Percentiles rank a stretch among this genome's conserved stretches.
Conservation (phyloP, 805 yeast genomes). For the Starmera caribaea region DNA sequence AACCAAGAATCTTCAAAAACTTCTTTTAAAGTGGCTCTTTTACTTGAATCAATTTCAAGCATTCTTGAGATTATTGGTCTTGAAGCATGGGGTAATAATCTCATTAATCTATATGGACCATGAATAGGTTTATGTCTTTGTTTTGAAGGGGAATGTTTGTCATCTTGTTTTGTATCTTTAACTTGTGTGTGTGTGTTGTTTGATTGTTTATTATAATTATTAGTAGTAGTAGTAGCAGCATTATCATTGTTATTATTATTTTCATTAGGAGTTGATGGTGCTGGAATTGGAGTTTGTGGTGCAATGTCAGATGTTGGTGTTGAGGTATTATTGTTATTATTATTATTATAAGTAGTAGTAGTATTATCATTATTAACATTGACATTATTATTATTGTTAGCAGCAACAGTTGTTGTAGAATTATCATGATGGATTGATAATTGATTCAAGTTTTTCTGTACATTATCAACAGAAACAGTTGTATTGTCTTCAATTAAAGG, state of each 20-base stretch:
- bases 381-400: too few relatives aligned
- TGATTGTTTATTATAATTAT: constrained; percentile 7
- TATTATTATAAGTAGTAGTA: too few relatives aligned
- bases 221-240: background rate
- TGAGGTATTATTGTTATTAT: too few relatives aligned
- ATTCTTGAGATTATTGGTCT: constrained; percentile 65
- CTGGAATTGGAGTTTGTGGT: background rate
- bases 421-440: background rate
- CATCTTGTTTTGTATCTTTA: constrained; percentile 29
- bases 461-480: background rate
- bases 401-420: too few relatives aligned
- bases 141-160: background rate
- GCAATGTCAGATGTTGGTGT: too few relatives aligned
- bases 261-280: background rate
- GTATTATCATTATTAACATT: too few relatives aligned
- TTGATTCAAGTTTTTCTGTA: background rate
- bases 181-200: constrained; percentile 10
- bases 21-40: constrained; percentile 60
- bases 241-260: constrained; percentile 5
- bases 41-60: constrained; percentile 48
- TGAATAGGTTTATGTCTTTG: constrained; percentile 34
- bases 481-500: background rate
- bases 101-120: constrained; percentile 76
- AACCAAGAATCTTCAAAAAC: constrained; percentile 68
- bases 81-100: constrained; percentile 75